phyloP scores from a whole-genome alignment of 2,329 filamentous ascomycete genomes.

The Cytospora piceicola region DNA sequence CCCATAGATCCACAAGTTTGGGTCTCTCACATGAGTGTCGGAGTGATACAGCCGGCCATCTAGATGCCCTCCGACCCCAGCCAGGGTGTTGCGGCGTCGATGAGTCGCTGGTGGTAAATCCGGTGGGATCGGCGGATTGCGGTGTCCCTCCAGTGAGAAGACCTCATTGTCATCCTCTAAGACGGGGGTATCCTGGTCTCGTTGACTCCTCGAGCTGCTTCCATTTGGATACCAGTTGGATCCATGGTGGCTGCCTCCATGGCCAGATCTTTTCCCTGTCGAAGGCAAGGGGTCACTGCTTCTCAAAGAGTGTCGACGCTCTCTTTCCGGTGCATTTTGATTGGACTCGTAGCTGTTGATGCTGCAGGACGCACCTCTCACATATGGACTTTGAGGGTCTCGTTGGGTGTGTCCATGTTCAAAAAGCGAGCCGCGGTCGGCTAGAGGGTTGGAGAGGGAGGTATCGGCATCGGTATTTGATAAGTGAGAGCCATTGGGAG shows the following conservation, averaged over 20 bases:
- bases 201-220: neutral
- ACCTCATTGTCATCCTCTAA: neutral
- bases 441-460: neutral
- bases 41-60: neutral
- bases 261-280: neutral
- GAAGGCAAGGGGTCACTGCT: neutral
- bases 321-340: neutral
- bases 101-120: neutral
- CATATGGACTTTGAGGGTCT: neutral
- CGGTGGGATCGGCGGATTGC: neutral
- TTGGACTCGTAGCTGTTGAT: neutral
- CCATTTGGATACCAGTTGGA: neutral
- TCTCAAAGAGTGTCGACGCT: neutral
- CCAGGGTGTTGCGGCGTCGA: neutral
- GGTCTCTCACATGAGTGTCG: neutral
- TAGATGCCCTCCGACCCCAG: neutral
- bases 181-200: neutral
- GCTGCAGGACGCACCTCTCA: neutral
- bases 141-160: neutral
- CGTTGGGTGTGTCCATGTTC: neutral
- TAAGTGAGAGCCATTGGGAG: neutral
- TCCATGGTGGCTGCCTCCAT: neutral
- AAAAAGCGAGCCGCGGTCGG: neutral
- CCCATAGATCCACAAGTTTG: neutral
- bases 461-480: neutral